Base-by-base conservation (phyloP, 768 basidiomycete species). In the Leccinum incarnatum region DNA sequence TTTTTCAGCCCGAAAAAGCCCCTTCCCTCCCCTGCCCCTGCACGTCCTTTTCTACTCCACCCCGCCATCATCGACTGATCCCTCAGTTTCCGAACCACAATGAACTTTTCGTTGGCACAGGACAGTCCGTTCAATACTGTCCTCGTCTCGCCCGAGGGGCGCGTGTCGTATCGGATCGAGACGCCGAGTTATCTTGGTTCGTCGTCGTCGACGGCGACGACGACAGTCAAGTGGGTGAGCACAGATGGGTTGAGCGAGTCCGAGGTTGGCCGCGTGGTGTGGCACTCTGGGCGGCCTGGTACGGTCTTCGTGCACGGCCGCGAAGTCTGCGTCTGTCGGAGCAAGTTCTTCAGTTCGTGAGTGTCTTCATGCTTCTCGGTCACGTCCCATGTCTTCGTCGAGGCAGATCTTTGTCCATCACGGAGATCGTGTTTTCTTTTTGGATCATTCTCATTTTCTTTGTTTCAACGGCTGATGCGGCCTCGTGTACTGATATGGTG, bases 51-150 rank as follows among this genome's bases (percentile, higher is more conserved):
- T 40, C 9, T 9, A 17, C 17, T 40, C 37, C 37, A n/a, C 17
- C 37, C 37, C 25, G 27, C 11, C n/a, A 27, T 46, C 49, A 14
- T 56, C 52, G 49, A 54, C 47, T 48, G 30, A 23, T 30, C 19
- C 17, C 37, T 40, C 15, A 8, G 54, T 50, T 37, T 19, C 64
- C 36, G 19, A 45, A 40, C 9, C 50, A 15, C 50, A 46, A 72
- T 72, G 71, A 72, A 72, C 54, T 73, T 71, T 55, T 74, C 73
- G 9, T 51, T 72, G 37, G 59, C 69, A 32, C 62, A 63, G 55
- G 72, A 72, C 27, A 74, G 66, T 47, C 72, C 72, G 9, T 72
- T 72, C 25, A 72, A 72, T 17, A 74, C 72, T 36, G 63, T 60
- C 21, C 67, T 72, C 27, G 53, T 73, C 2, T 73, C 69, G 0